These are phyloP conservation scores for Phytophthora pinifolia DNA, from an alignment of 352 stramenopile species.

Conservation along the genomic window DNA sequence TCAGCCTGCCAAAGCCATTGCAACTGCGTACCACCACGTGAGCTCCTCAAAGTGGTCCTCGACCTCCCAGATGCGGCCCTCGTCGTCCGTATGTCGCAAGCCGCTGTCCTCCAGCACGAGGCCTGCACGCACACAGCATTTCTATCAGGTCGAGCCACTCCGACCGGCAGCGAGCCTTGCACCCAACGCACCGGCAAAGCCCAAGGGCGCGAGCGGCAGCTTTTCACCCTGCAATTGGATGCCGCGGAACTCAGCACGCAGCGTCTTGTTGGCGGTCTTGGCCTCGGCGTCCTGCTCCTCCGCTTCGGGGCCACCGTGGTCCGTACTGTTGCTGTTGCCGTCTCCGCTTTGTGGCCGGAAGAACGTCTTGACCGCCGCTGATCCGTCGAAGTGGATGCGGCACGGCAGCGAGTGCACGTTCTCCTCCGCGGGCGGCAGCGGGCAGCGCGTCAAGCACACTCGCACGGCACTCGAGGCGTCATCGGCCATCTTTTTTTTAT, in stretches of 20 bases:
- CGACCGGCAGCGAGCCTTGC: background rate
- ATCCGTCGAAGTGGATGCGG: slow-evolving; percentile 66
- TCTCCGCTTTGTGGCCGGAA: slow-evolving; percentile 47
- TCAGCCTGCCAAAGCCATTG: background rate
- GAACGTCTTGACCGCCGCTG: slow-evolving; percentile 70
- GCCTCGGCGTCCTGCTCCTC: slow-evolving; percentile 29
- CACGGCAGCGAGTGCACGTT: slow-evolving; percentile 78
- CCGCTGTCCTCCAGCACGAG: slow-evolving; percentile 65
- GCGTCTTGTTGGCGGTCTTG: slow-evolving; percentile 6
- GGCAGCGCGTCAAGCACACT: slow-evolving; percentile 78
- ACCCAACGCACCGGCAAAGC: slow-evolving; percentile 46
- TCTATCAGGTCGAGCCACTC: slow-evolving; percentile 5
- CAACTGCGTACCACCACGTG: slow-evolving; percentile 51
- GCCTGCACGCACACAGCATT: slow-evolving; percentile 24
- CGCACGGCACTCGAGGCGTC: slow-evolving; percentile 22
- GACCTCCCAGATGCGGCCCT: slow-evolving; percentile 76
- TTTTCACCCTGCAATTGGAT: slow-evolving; percentile 63
- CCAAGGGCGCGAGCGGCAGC: slow-evolving; percentile 39
- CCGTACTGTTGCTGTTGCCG: slow-evolving; percentile 28
- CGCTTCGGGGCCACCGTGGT: slow-evolving; percentile 13
- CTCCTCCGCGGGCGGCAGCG: slow-evolving; percentile 52
- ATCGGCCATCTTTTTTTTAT: slow-evolving; percentile 20
- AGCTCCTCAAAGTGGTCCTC: slow-evolving; percentile 76
- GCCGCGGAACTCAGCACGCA: slow-evolving; percentile 64
- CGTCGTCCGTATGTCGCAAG: slow-evolving; percentile 54